phyloP scores from a whole-genome alignment of 129 eudicot genomes.

The Tanacetum coccineum region DNA sequence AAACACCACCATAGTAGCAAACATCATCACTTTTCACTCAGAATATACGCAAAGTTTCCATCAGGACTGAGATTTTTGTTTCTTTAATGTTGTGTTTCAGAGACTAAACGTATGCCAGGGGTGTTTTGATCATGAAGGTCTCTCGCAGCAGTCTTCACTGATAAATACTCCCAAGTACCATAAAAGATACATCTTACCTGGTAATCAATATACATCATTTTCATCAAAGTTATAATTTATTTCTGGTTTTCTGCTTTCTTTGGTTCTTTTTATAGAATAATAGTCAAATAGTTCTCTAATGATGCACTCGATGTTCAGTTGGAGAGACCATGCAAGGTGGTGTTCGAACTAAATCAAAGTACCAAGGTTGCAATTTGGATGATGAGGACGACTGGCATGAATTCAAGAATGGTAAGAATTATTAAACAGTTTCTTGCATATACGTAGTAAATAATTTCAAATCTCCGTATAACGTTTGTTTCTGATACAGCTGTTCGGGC shows the following conservation, averaged over 20 bases:
- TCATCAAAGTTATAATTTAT: background rate
- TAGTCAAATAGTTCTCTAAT: background rate
- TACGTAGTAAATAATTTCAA: slow-evolving; percentile 41
- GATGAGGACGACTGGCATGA: slow-evolving; percentile 76
- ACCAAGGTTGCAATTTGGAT: slow-evolving; percentile 62
- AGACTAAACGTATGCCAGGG: slow-evolving; percentile 65
- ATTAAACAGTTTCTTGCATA: background rate
- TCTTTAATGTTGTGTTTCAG: slow-evolving; percentile 29
- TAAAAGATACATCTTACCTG: slow-evolving; percentile 83
- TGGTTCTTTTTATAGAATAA: too few species aligned
- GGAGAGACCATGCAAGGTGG: slow-evolving; percentile 73
- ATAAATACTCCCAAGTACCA: slow-evolving; percentile 69
- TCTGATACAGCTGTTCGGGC: slow-evolving; percentile 64
- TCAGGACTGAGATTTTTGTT: background rate
- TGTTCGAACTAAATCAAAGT: slow-evolving; percentile 45
- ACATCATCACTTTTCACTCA: too few species aligned
- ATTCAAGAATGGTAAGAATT: slow-evolving; percentile 53
- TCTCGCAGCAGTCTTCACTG: slow-evolving; percentile 63
- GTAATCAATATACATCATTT: slow-evolving; percentile 18
- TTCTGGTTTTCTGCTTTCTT: background rate
- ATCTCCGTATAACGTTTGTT: slow-evolving; percentile 19
- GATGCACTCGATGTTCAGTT: slow-evolving; percentile 33
- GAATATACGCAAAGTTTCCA: background rate
- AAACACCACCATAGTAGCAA: too few species aligned
- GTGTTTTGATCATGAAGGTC: slow-evolving; percentile 71